Evolutionary conservation across 192 early-diverging fungal genomes (phyloP), one percentile per base, ranked within the genome.

Genomic region (Umbelopsis vinacea): DNA sequence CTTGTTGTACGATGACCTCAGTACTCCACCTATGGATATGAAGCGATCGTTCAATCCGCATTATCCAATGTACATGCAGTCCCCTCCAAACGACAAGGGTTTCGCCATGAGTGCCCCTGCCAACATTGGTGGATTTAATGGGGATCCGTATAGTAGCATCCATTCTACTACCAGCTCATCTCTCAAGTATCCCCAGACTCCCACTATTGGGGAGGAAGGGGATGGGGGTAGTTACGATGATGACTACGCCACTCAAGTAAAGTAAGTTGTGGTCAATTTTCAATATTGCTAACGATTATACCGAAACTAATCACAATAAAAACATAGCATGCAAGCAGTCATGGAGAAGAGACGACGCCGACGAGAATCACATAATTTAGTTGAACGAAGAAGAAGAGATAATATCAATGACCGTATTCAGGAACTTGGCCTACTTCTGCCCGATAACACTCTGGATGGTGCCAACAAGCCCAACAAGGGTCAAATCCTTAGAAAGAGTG

Each of bases 341-440:
- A 80, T 83, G 82, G 97, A 99, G 79, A 97, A 98, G 80, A 87
- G 95, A 33, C 85, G 96, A 52, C 87, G 94, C 54, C 91, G 97
- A 70, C 85, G 97, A 19, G 97, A 98, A 82, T 95, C 94, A 54
- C 97, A 99, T 85, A 99, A 99, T 76, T 60, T 76, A 85, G 97
- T 99, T 40, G 97, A 99, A 81, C 87, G 97, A 63, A 92, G 97
- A 50, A 84, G 97, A 37, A 89, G 96, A 67, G 97, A 99, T 77
- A 96, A 97, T 82, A 99, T 99, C 83, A 99, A 99, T 82, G 97
- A 98, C 85, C 94, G 95, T 75, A 99, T 99, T 74, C 94, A 91
- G 79, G 97, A 99, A 78, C 85, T 99, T 47, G 89, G 86, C 23
- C 88, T 86, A 11, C 79, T 99, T 46, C 82, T 99, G 45, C 96